Evolutionary conservation across 2,329 filamentous ascomycete genomes (phyloP), one percentile per base, ranked within the genome.

Genomic region (Domatiomyces globalis): DNA sequence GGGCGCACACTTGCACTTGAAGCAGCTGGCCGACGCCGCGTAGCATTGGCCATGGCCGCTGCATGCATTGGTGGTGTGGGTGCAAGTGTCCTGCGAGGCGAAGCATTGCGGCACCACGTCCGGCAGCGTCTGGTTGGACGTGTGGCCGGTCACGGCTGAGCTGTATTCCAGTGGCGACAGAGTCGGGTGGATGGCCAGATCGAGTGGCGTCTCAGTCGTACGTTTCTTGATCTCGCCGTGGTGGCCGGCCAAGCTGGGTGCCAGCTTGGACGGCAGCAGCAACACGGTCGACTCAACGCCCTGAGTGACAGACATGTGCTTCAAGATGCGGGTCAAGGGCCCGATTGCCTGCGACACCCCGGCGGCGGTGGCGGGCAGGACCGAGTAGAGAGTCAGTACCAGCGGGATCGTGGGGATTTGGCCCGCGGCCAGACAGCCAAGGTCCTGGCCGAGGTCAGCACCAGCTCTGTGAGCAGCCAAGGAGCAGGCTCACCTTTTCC

Each of bases 21-120:
- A 96, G 77, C 90, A 96, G 61, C 62, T 63, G 50, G 65, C 63
- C 57, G 78, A 88, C 63, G 83, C 84, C 65, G 84, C 74, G 58
- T 76, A 71, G 72, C 92, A 96, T 25, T 68, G 63, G 46, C 92
- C 92, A 67, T 92, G 88, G 50, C 84, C 81, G 12, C 84, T 87
- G 75, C 92, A 98, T 64, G 80, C 80, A 61, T 80, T 77, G 2
- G 92, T 98, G 43, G 71, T 73, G 52, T 75, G 74, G 48, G 76
- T 70, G 70, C 90, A 96, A 52, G 76, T 72, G 43, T 81, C 79
- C 60, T 80, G 69, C 1, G 81, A 82, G 49, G 73, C 66, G 73
- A 94, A 90, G 75, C 90, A 96, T 45, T 79, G 69, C 5, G 85
- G 83, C 46, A 89, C 74, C 20, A 67, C 63, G 22, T 72, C 68